Percentiles rank a stretch among this genome's conserved stretches.
These are phyloP conservation scores for Stylonectria norvegica DNA, from an alignment of 2,329 filamentous ascomycete genomes.

Conservation along the genomic window DNA sequence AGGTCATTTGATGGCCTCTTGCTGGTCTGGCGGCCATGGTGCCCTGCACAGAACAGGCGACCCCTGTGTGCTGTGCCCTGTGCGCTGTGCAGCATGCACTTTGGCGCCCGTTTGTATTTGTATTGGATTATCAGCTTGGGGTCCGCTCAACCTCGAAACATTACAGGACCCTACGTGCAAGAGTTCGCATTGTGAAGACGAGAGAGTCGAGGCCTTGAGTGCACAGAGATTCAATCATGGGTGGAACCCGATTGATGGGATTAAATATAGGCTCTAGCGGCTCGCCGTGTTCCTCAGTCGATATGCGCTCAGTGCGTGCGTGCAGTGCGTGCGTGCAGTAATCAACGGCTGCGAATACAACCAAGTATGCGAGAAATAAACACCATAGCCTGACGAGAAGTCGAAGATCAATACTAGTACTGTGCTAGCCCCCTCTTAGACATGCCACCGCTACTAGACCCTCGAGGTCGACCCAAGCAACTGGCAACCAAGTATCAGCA, in stretches of 20 bases:
- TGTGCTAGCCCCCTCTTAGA: not conserved
- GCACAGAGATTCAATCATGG: not conserved
- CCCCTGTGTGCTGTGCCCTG: no score
- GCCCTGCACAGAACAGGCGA: constrained; percentile 8
- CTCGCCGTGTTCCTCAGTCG: not conserved
- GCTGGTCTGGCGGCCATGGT: constrained; percentile 1
- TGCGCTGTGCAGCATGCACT: constrained; percentile 7
- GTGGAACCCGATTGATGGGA: not conserved
- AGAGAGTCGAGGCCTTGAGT: not conserved
- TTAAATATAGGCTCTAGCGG: not conserved
- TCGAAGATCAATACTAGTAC: not conserved
- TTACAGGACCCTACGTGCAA: not conserved
- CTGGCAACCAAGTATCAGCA: no score
- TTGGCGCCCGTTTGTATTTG: constrained; percentile 1
- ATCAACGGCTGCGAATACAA: no score
- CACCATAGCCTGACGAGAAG: no score
- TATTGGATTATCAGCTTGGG: no score
- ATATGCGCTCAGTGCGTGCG: no score
- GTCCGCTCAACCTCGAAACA: not conserved
- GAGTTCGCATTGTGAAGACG: not conserved
- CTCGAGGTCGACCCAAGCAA: no score
- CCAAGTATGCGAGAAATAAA: no score
- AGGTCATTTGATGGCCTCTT: constrained; percentile 10
- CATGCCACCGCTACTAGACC: no score
- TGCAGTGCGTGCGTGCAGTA: no score